Conservation (phyloP, 441 rosid genomes). For the Jatropha multifida region DNA sequence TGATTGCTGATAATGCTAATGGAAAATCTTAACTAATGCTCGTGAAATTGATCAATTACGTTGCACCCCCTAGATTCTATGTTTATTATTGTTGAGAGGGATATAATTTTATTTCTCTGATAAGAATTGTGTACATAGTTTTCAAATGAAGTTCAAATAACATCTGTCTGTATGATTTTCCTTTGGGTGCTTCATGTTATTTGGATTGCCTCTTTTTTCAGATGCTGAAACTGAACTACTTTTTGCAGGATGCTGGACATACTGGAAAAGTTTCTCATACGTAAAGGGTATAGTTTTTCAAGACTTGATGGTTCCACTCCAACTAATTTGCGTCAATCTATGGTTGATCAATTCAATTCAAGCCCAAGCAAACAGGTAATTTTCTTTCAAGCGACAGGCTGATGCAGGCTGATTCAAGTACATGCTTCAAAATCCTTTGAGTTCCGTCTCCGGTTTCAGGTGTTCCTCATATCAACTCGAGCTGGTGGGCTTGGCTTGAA, state of each 20-base stretch:
- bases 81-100: neutral
- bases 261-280: constrained; percentile 81
- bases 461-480: constrained; percentile 92
- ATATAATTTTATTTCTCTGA: neutral
- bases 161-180: neutral
- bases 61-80: neutral
- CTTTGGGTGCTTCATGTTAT: neutral
- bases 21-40: neutral
- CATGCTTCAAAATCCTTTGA: constrained; percentile 11
- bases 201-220: constrained; percentile 5
- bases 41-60: neutral
- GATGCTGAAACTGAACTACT: constrained; percentile 21
- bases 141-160: neutral
- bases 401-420: neutral
- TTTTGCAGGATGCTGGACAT: constrained; percentile 83
- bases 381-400: constrained; percentile 8
- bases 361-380: constrained; percentile 92
- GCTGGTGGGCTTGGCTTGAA: constrained; percentile 98
- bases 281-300: constrained; percentile 83
- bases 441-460: constrained; percentile 40
- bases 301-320: constrained; percentile 98
- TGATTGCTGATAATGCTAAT: neutral
- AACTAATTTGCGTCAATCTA: constrained; percentile 69
- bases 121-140: neutral
- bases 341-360: constrained; percentile 85